A percentile compares a stretch with the other conserved stretches of the same genome.
Conservation (phyloP, 2,329 filamentous ascomycete genomes). For the Phyllosticta citrichinensis region DNA sequence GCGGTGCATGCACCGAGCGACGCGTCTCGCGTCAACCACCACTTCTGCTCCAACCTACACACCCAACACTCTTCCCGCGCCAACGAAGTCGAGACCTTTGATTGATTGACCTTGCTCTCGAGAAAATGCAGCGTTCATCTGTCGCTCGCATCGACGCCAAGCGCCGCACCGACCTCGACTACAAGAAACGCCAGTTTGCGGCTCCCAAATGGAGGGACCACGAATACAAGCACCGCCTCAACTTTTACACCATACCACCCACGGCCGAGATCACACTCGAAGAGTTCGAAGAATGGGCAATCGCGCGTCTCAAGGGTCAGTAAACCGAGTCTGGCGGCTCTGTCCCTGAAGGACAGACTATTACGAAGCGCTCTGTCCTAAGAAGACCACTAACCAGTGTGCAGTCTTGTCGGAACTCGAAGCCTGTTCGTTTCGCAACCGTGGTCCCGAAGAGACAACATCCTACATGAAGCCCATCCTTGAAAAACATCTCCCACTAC, state of each 20-base stretch:
- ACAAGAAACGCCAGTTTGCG: constrained; percentile 81
- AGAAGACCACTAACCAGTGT: background rate
- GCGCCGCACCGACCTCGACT: constrained; percentile 63
- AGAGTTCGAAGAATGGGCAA: constrained; percentile 98
- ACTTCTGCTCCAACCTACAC: background rate
- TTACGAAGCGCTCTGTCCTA: background rate
- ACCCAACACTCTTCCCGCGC: background rate
- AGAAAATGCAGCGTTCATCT: constrained; percentile 29
- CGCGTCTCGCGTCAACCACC: constrained; percentile 9
- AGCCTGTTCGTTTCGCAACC: constrained; percentile 91
- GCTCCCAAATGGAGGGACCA: constrained; percentile 64
- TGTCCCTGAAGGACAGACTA: background rate
- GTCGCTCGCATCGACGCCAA: constrained; percentile 50
- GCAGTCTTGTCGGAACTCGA: constrained; percentile 79
- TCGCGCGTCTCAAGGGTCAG: constrained; percentile 73
- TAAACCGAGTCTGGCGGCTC: background rate
- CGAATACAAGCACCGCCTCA: constrained; percentile 76
- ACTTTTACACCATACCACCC: constrained; percentile 81
- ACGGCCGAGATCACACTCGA: constrained; percentile 93
- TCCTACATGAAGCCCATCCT: constrained; percentile 77
- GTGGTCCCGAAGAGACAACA: constrained; percentile 68
- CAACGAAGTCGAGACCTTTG: background rate
- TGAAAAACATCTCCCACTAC: constrained; percentile 75
- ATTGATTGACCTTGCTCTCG: background rate
- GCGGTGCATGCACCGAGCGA: constrained; percentile 1